Evolutionary conservation across 2,329 filamentous ascomycete genomes (phyloP).

Genomic region (Verticillium tricorpus): DNA sequence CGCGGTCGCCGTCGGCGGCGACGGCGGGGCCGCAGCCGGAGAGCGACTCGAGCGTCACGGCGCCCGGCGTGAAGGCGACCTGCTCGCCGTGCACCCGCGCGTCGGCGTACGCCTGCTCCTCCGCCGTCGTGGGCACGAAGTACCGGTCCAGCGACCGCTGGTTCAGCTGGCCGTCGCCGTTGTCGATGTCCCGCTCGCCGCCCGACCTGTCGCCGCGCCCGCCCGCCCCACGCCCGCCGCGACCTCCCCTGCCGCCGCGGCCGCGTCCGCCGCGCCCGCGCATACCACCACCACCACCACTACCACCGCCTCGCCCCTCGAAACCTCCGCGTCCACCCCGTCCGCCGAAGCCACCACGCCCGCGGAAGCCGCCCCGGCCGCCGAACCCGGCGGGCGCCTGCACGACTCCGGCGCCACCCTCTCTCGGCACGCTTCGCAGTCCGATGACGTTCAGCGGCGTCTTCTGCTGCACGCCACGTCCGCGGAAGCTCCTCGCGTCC

Average conservation of each 20-base stretch:
- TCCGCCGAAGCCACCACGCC: conserved; percentile 9
- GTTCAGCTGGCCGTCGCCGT: neutral
- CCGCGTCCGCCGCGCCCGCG: conserved; percentile 11
- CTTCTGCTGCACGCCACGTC: conserved; percentile 1
- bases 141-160: conserved; percentile 7
- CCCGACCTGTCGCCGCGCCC: conserved; percentile 7
- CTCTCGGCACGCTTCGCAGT: conserved; percentile 28
- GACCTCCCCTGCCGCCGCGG: conserved; percentile 16
- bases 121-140: conserved; percentile 13
- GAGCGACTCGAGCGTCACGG: conserved; percentile 27
- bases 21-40: conserved; percentile 27
- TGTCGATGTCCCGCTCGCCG: conserved; percentile 13
- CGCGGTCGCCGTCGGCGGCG: conserved; percentile 21
- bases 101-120: conserved; percentile 20
- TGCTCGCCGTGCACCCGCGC: conserved; percentile 16
- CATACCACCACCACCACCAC: conserved; percentile 16
- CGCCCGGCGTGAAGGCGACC: conserved; percentile 23
- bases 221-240: conserved; percentile 16
- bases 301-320: conserved; percentile 1
- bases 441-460: conserved; percentile 31
- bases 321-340: conserved; percentile 7
- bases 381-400: conserved; percentile 8
- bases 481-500: conserved; percentile 1
- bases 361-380: neutral
- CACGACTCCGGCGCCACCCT: conserved; percentile 6